Percentiles rank a stretch among this genome's conserved stretches.
These are phyloP conservation scores for Globisporangium uncinulatum DNA, from an alignment of 352 stramenopile genomes.

Conservation along the genomic window DNA sequence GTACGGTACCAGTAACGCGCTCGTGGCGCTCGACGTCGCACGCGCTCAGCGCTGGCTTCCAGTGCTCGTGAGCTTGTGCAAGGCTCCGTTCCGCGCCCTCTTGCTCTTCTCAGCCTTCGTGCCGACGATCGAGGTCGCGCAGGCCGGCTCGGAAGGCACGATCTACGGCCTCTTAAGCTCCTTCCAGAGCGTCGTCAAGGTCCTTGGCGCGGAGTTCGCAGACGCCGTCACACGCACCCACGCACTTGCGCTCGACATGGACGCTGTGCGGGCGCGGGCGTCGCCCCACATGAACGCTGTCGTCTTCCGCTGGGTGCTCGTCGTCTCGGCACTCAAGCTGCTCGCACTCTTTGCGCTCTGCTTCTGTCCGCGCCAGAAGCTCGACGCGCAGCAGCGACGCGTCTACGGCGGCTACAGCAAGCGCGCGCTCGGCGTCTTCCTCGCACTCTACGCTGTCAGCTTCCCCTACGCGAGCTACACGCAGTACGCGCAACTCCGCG, in stretches of 20 bases:
- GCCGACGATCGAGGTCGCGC: constrained; percentile 36
- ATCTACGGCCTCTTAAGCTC: constrained; percentile 32
- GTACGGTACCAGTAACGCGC: constrained; percentile 10
- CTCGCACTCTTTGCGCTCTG: constrained; percentile 18
- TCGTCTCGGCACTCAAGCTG: constrained; percentile 13
- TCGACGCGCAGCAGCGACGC: constrained; percentile 39
- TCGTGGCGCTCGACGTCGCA: constrained; percentile 21
- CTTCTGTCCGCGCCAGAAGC: constrained; percentile 33
- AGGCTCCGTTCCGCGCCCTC: constrained; percentile 20
- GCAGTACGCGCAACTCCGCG: constrained; percentile 9
- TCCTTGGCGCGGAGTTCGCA: constrained; percentile 23
- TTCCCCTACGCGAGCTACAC: constrained; percentile 15
- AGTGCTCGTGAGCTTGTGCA: constrained; percentile 12
- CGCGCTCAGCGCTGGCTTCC: constrained; percentile 19
- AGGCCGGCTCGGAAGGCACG: constrained; percentile 32
- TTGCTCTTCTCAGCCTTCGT: constrained; percentile 29
- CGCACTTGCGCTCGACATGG: constrained; percentile 9
- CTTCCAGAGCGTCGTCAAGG: constrained; percentile 28
- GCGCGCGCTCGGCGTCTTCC: constrained; percentile 15
- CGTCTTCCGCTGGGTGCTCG: constrained; percentile 18
- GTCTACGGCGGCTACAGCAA: constrained; percentile 43
- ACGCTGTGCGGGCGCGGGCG: neutral
- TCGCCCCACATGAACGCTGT: neutral
- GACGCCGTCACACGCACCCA: constrained; percentile 7
- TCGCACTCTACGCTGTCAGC: constrained; percentile 20